Conservation (phyloP, 208 protist species). For the Balamuthia mandrillaris region DNA sequence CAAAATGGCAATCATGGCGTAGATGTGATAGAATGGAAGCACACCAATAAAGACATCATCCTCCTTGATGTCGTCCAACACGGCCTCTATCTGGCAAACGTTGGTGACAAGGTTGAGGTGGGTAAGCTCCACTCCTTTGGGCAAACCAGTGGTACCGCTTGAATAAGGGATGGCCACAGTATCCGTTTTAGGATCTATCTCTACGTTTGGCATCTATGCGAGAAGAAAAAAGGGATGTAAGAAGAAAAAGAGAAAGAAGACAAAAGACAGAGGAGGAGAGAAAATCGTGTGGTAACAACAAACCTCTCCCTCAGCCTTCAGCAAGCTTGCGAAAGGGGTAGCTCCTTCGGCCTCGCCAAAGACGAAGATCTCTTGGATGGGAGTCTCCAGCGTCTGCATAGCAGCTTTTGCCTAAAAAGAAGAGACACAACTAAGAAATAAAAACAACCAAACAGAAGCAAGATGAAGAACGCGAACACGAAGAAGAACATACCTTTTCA, state of each 20-base stretch:
- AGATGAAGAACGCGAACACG: too few relatives aligned
- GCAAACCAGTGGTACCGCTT: conserved; percentile 83
- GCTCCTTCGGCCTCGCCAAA: background rate
- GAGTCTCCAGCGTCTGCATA: background rate
- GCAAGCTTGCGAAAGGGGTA: background rate
- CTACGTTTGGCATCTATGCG: background rate
- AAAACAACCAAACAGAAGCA: background rate
- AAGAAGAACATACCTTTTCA: conserved; percentile 2
- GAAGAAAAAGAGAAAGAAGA: background rate
- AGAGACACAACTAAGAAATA: background rate
- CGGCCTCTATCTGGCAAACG: conserved; percentile 67
- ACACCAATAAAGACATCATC: conserved; percentile 48
- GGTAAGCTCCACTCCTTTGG: conserved; percentile 90
- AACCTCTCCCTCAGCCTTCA: background rate
- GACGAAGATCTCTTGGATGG: background rate
- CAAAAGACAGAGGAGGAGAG: background rate
- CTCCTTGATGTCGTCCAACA: conserved; percentile 37
- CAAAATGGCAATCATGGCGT: background rate
- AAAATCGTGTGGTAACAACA: background rate
- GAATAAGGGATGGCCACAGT: background rate
- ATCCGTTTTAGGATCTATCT: background rate
- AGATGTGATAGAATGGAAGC: conserved; percentile 30
- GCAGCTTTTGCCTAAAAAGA: background rate
- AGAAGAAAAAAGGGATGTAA: background rate
- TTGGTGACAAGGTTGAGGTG: conserved; percentile 86